These are phyloP conservation scores for Ogataea philodendri DNA, from an alignment of 805 yeast genomes.

Conservation along the genomic window DNA sequence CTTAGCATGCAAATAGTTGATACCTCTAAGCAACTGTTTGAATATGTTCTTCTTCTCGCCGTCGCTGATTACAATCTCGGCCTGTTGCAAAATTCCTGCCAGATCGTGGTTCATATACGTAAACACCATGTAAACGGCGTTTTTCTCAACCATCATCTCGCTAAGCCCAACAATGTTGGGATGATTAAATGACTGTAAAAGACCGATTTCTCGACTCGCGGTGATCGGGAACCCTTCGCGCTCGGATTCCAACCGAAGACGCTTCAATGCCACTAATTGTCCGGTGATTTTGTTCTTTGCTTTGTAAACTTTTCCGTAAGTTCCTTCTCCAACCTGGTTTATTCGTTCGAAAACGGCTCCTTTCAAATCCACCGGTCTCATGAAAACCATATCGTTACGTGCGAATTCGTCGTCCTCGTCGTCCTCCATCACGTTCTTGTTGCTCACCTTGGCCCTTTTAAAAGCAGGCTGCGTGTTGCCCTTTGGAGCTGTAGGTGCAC, in stretches of 20 bases:
- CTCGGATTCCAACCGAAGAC: slow-evolving; percentile 79
- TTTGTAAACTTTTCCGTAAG: slow-evolving; percentile 94
- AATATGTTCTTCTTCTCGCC: slow-evolving; percentile 67
- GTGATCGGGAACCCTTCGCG: slow-evolving; percentile 96
- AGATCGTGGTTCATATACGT: slow-evolving; percentile 93
- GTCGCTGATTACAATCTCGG: slow-evolving; percentile 57
- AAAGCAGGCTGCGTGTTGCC: slow-evolving; percentile 14
- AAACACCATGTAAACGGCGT: slow-evolving; percentile 81
- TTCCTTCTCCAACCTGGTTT: slow-evolving; percentile 97
- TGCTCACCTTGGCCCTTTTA: slow-evolving; percentile 20
- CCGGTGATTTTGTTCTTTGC: slow-evolving; percentile 70
- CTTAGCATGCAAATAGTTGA: slow-evolving; percentile 64
- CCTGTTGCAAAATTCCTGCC: slow-evolving; percentile 81
- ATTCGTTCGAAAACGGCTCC: slow-evolving; percentile 61
- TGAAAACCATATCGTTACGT: slow-evolving; percentile 18
- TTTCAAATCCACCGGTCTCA: slow-evolving; percentile 25
- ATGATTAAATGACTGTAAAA: slow-evolving; percentile 81
- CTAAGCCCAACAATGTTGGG: slow-evolving; percentile 73
- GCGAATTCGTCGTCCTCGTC: slow-evolving; percentile 18
- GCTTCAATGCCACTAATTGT: slow-evolving; percentile 80
- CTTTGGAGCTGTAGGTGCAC: not conserved
- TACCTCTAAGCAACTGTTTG: slow-evolving; percentile 64
- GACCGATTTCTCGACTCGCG: slow-evolving; percentile 85
- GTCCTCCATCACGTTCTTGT: slow-evolving; percentile 21
- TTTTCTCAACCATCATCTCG: slow-evolving; percentile 86